Conservation (phyloP, 2,329 filamentous ascomycete species). For the Trichoderma koningii region DNA sequence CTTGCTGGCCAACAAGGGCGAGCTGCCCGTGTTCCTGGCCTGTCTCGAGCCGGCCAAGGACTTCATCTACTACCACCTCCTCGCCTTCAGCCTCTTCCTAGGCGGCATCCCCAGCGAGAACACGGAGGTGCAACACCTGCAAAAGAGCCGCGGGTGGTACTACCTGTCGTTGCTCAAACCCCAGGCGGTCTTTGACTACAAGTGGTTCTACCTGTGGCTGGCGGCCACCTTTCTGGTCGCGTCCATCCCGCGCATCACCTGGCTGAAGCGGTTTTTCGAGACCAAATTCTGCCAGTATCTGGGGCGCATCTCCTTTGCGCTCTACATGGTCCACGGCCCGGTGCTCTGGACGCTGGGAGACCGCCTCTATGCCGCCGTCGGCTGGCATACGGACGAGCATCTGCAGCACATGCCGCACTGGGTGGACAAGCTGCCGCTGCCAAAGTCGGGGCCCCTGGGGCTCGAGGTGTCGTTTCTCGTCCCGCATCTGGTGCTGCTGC, state of each 20-base stretch:
- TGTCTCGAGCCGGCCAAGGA: constrained; percentile 51
- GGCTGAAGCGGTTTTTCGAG: constrained; percentile 62
- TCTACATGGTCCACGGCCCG: constrained; percentile 67
- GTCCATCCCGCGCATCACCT: constrained; percentile 57
- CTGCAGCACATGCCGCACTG: constrained; percentile 56
- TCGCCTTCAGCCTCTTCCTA: constrained; percentile 57
- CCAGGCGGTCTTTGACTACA: constrained; percentile 65
- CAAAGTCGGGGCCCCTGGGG: constrained; percentile 59
- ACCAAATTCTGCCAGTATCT: constrained; percentile 61
- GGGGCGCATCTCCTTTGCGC: constrained; percentile 61
- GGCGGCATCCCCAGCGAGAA: constrained; percentile 61
- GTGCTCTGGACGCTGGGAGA: constrained; percentile 62
- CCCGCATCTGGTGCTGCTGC: constrained; percentile 61
- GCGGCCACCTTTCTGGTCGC: constrained; percentile 60
- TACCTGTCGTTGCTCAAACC: constrained; percentile 63
- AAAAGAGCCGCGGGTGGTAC: constrained; percentile 61
- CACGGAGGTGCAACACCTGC: constrained; percentile 51
- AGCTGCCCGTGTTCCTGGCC: constrained; percentile 54
- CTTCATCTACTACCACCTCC: constrained; percentile 54
- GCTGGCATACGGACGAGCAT: constrained; percentile 55
- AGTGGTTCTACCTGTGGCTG: constrained; percentile 69
- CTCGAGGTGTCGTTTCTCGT: constrained; percentile 62
- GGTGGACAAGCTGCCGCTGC: constrained; percentile 57
- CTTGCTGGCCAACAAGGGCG: constrained; percentile 50
- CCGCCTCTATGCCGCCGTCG: constrained; percentile 62